Percentiles rank a stretch among this genome's conserved stretches.
Conservation (phyloP, 371 early-diverging fungal species). For the Mucor velutinosus region DNA sequence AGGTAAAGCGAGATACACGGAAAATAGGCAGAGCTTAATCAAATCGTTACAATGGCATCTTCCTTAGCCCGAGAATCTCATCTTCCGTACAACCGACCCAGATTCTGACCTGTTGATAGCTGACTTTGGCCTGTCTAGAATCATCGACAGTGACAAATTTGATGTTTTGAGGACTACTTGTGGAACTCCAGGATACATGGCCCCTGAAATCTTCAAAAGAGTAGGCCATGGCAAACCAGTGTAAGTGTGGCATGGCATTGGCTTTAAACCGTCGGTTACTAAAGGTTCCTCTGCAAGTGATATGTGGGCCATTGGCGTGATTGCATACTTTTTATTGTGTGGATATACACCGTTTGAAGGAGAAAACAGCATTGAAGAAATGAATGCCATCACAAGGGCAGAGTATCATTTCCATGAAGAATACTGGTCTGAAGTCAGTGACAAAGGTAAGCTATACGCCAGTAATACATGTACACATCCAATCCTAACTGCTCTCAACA, state of each 20-base stretch:
- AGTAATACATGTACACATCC: background rate
- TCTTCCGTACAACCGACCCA: conserved; percentile 75
- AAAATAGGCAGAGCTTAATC: background rate
- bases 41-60: background rate
- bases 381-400: conserved; percentile 69
- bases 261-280: background rate
- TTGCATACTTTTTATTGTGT: conserved; percentile 85
- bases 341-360: conserved; percentile 92
- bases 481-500: background rate
- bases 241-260: conserved; percentile 29
- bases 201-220: conserved; percentile 80
- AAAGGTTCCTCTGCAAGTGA: conserved; percentile 47
- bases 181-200: conserved; percentile 90
- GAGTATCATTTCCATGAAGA: conserved; percentile 77
- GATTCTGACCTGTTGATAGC: conserved; percentile 78
- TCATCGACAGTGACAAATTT: conserved; percentile 79
- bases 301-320: conserved; percentile 92
- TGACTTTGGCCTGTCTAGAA: conserved; percentile 87
- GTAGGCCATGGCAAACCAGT: conserved; percentile 68
- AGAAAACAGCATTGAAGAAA: conserved; percentile 59
- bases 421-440: conserved; percentile 68
- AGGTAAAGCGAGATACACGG: conserved; percentile 35
- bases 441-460: conserved; percentile 23
- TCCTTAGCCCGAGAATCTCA: conserved; percentile 81
- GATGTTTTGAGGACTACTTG: conserved; percentile 80